Evolutionary conservation across 2,329 filamentous ascomycete species (phyloP).

Genomic region (Endoconidiophora laricicola): DNA sequence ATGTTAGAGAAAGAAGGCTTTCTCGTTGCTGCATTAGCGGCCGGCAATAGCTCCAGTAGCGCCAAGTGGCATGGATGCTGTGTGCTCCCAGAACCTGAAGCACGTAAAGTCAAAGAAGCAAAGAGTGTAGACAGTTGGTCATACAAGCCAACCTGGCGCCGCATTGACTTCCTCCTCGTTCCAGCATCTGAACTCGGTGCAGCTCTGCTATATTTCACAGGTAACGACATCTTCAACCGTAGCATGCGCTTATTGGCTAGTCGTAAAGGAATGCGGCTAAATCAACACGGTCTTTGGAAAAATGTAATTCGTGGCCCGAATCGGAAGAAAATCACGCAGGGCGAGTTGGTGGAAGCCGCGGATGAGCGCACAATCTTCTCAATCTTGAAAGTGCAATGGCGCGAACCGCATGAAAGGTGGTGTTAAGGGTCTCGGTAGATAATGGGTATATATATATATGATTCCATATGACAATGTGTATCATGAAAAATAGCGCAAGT

Average conservation of each 20-base stretch:
- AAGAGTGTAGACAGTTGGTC: not conserved
- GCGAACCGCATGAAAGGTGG: conserved; percentile 58
- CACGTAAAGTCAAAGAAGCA: conserved; percentile 17
- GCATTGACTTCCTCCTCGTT: conserved; percentile 73
- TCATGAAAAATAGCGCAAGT: not conserved
- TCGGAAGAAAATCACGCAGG: conserved; percentile 46
- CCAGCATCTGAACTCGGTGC: conserved; percentile 66
- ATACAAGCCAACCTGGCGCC: conserved; percentile 42
- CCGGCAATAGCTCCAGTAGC: conserved; percentile 25
- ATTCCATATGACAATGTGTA: not conserved
- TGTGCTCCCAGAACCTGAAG: conserved; percentile 36
- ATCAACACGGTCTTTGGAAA: conserved; percentile 64
- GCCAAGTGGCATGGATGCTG: conserved; percentile 86
- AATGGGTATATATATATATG: not conserved
- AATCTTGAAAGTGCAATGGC: conserved; percentile 68
- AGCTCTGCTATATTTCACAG: conserved; percentile 86
- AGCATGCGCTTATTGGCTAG: conserved; percentile 66
- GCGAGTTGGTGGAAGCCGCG: conserved; percentile 53
- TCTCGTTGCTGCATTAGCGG: conserved; percentile 52
- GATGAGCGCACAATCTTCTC: conserved; percentile 71
- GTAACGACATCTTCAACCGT: conserved; percentile 87
- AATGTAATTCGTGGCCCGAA: conserved; percentile 46
- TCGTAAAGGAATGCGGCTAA: conserved; percentile 68
- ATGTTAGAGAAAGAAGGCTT: conserved; percentile 45
- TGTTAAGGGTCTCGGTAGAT: conserved; percentile 32